Percentiles rank a stretch among this genome's conserved stretches.
phyloP scores from a whole-genome alignment of 2,329 filamentous ascomycete genomes.

The Venturia asperata region DNA sequence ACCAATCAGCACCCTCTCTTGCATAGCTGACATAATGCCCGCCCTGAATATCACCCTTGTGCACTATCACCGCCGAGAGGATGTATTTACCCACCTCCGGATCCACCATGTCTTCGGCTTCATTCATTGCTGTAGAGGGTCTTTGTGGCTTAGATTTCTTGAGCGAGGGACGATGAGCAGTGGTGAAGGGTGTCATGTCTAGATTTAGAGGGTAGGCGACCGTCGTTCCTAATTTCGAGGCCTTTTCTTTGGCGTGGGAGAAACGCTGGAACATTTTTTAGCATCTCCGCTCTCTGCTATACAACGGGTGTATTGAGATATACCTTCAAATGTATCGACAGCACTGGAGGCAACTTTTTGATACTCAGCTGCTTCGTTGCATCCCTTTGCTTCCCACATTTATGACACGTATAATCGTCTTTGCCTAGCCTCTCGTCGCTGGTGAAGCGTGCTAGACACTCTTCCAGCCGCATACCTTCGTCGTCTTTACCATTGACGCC shows the following conservation, averaged over 20 bases:
- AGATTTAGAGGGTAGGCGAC: conserved; percentile 80
- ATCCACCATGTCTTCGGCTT: not conserved
- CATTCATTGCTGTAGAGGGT: conserved; percentile 9
- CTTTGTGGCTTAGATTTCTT: conserved; percentile 21
- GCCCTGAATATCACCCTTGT: conserved; percentile 86
- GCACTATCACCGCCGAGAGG: conserved; percentile 81
- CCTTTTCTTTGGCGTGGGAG: conserved; percentile 66
- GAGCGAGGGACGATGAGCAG: conserved; percentile 26
- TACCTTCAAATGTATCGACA: conserved; percentile 91
- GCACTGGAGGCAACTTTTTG: conserved; percentile 75
- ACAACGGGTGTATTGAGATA: not conserved
- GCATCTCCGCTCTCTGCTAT: not conserved
- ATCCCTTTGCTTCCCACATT: conserved; percentile 48
- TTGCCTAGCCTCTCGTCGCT: conserved; percentile 65
- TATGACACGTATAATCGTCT: conserved; percentile 80
- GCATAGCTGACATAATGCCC: conserved; percentile 92
- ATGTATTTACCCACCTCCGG: conserved; percentile 64
- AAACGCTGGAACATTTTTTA: conserved; percentile 48
- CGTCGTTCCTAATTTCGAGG: conserved; percentile 80
- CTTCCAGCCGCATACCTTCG: conserved; percentile 37
- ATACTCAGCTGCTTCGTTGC: conserved; percentile 80
- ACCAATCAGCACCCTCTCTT: conserved; percentile 79
- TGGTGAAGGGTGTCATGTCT: conserved; percentile 87
- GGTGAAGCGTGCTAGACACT: conserved; percentile 81
- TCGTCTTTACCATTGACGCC: conserved; percentile 24